Evolutionary conservation across 768 basidiomycete genomes (phyloP).

Genomic region (Nidula microcarpa): DNA sequence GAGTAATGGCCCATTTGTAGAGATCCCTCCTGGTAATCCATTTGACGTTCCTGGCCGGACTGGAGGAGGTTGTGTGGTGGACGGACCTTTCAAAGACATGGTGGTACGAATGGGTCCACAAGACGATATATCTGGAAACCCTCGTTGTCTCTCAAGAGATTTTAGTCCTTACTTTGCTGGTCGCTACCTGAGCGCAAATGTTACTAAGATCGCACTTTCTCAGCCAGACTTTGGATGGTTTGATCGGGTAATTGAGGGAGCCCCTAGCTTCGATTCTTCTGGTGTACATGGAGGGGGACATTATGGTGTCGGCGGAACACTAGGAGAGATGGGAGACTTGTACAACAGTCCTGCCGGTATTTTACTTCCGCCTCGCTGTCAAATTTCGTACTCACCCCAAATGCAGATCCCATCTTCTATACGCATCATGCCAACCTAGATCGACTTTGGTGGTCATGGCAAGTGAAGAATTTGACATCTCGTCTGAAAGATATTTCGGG

Average conservation of each 20-base stretch:
- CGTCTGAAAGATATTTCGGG: slow-evolving; percentile 19
- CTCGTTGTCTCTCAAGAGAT: slow-evolving; percentile 12
- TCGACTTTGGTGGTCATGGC: background rate
- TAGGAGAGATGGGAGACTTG: slow-evolving; percentile 6
- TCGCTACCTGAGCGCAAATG: slow-evolving; percentile 8
- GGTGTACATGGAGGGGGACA: slow-evolving; percentile 10
- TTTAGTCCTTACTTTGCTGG: slow-evolving; percentile 14
- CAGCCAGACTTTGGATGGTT: slow-evolving; percentile 14
- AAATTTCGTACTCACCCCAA: background rate
- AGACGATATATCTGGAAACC: slow-evolving; percentile 8
- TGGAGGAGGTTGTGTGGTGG: slow-evolving; percentile 6
- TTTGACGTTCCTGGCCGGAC: slow-evolving; percentile 7
- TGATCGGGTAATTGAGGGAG: slow-evolving; percentile 10
- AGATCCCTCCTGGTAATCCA: slow-evolving; percentile 2
- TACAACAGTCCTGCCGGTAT: slow-evolving; percentile 7
- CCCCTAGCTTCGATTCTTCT: background rate
- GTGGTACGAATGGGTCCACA: slow-evolving; percentile 7
- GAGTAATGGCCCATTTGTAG: slow-evolving; percentile 6
- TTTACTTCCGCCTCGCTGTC: background rate
- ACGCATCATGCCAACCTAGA: background rate
- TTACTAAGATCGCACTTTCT: slow-evolving; percentile 7
- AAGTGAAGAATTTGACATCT: background rate
- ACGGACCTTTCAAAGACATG: slow-evolving; percentile 7
- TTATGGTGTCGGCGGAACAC: slow-evolving; percentile 6
- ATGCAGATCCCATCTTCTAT: background rate